phyloP scores from a whole-genome alignment of 164 flowering plant genomes.

The Piper betle region DNA sequence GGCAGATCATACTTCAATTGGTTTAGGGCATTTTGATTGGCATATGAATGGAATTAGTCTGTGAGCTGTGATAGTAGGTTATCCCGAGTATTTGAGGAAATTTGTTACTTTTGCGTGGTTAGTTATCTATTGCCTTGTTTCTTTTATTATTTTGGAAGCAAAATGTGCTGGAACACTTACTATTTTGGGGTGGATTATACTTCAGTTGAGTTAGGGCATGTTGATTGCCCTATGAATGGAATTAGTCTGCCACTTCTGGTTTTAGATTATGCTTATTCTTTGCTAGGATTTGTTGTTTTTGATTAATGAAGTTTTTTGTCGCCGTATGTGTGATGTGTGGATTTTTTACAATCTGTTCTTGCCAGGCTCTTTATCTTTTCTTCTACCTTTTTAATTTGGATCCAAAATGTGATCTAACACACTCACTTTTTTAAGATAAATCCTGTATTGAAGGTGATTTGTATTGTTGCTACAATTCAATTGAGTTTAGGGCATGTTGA shows the following conservation, averaged over 20 bases:
- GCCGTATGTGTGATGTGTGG: not conserved
- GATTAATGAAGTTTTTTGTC: not conserved
- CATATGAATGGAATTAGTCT: no score
- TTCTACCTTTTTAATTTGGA: not conserved
- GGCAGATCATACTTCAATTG: no score
- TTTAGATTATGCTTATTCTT: not conserved
- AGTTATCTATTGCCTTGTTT: no score
- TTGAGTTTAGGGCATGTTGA: not conserved
- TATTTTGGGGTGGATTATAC: not conserved
- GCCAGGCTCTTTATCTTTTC: not conserved
- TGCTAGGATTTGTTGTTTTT: not conserved
- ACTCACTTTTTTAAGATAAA: no score
- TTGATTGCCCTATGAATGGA: not conserved
- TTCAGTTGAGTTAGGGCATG: not conserved
- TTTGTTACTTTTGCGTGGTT: no score
- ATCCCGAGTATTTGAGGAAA: no score
- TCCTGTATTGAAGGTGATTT: no score
- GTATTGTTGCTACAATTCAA: not conserved
- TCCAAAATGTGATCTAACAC: no score
- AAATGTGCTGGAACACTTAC: no score
- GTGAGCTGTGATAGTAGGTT: no score
- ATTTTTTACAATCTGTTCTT: not conserved
- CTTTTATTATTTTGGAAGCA: no score
- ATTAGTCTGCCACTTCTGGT: not conserved
- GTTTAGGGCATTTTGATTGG: no score